Evolutionary conservation across 2,329 filamentous ascomycete genomes (phyloP).

Genomic region (Pestalotiopsis sp.): DNA sequence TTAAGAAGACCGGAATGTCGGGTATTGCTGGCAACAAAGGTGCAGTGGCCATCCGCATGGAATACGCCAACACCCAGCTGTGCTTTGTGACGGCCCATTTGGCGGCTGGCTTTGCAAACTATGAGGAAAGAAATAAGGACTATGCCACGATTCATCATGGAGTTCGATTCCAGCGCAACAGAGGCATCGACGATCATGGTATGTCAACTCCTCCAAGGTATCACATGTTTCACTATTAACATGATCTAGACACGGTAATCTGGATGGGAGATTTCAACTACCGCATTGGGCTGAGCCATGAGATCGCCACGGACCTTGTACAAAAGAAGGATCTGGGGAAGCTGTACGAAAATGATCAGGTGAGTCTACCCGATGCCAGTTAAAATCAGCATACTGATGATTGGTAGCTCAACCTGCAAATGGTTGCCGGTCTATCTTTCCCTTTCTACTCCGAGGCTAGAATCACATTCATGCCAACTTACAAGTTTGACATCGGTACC

Average conservation of each 20-base stretch:
- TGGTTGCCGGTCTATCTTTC: conserved; percentile 90
- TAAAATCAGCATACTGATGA: conserved; percentile 18
- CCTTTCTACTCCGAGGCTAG: conserved; percentile 88
- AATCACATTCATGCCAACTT: conserved; percentile 89
- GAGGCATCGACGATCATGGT: conserved; percentile 90
- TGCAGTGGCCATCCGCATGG: conserved; percentile 92
- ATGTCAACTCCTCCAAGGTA: conserved; percentile 19
- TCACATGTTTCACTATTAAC: conserved; percentile 20
- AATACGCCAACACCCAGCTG: conserved; percentile 88
- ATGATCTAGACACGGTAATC: conserved; percentile 67
- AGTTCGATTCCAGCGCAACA: conserved; percentile 86
- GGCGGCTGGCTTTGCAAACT: conserved; percentile 94
- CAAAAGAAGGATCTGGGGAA: conserved; percentile 72
- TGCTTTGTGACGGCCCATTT: conserved; percentile 97
- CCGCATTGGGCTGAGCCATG: conserved; percentile 82
- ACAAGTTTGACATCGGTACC: conserved; percentile 89
- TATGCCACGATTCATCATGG: conserved; percentile 88
- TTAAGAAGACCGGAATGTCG: conserved; percentile 93
- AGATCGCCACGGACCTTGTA: conserved; percentile 76
- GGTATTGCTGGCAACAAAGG: conserved; percentile 99
- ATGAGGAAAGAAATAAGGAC: conserved; percentile 92
- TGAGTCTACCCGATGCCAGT: conserved; percentile 32
- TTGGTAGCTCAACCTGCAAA: conserved; percentile 82
- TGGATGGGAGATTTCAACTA: conserved; percentile 99
- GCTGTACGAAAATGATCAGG: conserved; percentile 90